A percentile compares a stretch with the other conserved stretches of the same genome.
Evolutionary conservation across 2,329 filamentous ascomycete species (phyloP).

Genomic region (Ceratocystis harringtonii): DNA sequence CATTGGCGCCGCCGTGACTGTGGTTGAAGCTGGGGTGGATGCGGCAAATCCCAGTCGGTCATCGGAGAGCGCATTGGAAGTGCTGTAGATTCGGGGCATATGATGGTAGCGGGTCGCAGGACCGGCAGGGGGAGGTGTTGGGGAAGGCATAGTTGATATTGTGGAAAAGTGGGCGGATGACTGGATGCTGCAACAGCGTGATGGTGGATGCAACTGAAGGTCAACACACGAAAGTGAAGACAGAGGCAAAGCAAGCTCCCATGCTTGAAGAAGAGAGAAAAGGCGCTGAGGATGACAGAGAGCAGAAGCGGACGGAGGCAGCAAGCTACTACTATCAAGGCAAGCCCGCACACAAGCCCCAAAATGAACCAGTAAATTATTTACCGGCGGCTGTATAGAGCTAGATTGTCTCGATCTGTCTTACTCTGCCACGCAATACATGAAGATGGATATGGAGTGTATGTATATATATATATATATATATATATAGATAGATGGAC

Average conservation of each 20-base stretch:
- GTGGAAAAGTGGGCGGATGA: neutral
- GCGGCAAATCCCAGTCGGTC: neutral
- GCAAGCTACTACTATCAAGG: neutral
- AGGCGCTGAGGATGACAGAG: neutral
- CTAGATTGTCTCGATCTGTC: neutral
- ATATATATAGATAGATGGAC: no score
- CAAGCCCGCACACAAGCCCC: neutral
- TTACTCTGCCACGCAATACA: neutral
- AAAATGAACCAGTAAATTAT: neutral
- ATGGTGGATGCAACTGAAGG: neutral
- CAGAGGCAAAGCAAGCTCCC: neutral
- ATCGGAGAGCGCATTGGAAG: neutral
- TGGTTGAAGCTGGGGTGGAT: neutral
- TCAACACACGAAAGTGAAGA: constrained; percentile 9
- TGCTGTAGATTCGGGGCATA: neutral
- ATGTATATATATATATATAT: no score
- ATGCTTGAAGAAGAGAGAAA: constrained; percentile 1
- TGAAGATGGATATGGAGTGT: neutral
- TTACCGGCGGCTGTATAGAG: neutral
- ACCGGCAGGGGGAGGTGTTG: neutral
- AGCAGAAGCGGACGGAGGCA: neutral
- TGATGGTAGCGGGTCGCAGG: neutral
- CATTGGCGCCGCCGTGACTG: neutral
- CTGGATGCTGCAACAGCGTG: neutral
- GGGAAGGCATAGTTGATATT: neutral